Base-by-base conservation (phyloP, 495 filamentous ascomycete species). In the Niebla homalea region DNA sequence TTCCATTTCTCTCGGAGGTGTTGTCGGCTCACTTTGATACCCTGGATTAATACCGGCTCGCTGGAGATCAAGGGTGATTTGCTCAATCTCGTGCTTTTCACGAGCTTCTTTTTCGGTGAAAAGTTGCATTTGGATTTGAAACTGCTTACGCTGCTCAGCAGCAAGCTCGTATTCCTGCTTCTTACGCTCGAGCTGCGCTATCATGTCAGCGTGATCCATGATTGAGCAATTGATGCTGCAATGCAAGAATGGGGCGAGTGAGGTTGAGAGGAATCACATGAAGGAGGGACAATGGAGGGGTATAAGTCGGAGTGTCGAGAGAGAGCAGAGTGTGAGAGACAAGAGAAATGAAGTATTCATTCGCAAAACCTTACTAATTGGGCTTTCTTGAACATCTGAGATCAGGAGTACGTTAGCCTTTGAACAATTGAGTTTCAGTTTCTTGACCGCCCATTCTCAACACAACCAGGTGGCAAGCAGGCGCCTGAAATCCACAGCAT, bases 1-100 rank as follows among this genome's bases (percentile, higher is more conserved):
- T 46, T 94, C 87, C 53, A 78, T 83, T 62, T 88, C 87, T 63
- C 97, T 92, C 18, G 92, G 92, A n/a, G 92, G 92, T 16, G 93
- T 98, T 12, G 92, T 94, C 8, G 90, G 90, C 67, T 97, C 89
- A 46, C 88, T 90, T 64, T 87, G 81, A 50, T 87, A 83, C 35
- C 85, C 85, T 52, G 75, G 65, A n/a, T 62, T 57, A 26, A 74
- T 60, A 39, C 72, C 68, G 66, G 76, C 67, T 63, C 76, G 64
- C 56, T 79, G 68, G 54, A 96, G 68, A 48, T 88, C 84, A 57
- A 85, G 80, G 51, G 83, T 81, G 63, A 96, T 81, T 63, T 81
- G 77, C 23, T 80, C 79, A 61, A 95, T 81, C 58, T 95, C 87
- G 44, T 78, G 75, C 61, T 87, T 86, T 57, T 92, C 85, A 53